phyloP scores from a whole-genome alignment of 768 basidiomycete genomes.

The Trichaptum fuscoviolaceum region DNA sequence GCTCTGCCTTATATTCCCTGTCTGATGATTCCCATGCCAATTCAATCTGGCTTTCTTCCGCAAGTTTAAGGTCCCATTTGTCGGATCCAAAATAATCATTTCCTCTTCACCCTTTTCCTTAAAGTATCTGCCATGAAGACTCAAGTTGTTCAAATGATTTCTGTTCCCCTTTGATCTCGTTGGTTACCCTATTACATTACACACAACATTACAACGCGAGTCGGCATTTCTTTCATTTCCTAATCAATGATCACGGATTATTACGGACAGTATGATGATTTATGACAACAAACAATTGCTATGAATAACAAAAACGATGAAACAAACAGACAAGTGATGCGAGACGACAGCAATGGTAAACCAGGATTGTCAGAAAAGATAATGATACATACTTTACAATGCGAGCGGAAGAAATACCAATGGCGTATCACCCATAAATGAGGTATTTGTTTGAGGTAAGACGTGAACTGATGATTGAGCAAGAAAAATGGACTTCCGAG shows the following conservation, averaged over 20 bases:
- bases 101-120: background rate
- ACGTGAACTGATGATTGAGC: too few relatives aligned
- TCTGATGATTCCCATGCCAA: conserved; percentile 2
- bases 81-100: background rate
- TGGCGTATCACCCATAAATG: too few relatives aligned
- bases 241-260: background rate
- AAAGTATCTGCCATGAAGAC: background rate
- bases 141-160: background rate
- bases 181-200: background rate
- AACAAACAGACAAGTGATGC: background rate
- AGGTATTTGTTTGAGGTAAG: too few relatives aligned
- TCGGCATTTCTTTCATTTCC: background rate
- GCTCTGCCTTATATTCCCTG: conserved; percentile 3
- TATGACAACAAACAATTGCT: background rate
- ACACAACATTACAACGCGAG: background rate
- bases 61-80: background rate
- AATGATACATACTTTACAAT: too few relatives aligned
- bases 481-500: too few relatives aligned
- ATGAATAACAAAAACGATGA: background rate
- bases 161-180: background rate
- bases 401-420: too few relatives aligned
- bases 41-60: background rate
- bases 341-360: background rate
- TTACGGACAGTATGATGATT: background rate
- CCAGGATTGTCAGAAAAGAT: too few relatives aligned